Evolutionary conservation across 2,329 filamentous ascomycete species (phyloP).

Genomic region (Phyllosticta paracitricarpa): DNA sequence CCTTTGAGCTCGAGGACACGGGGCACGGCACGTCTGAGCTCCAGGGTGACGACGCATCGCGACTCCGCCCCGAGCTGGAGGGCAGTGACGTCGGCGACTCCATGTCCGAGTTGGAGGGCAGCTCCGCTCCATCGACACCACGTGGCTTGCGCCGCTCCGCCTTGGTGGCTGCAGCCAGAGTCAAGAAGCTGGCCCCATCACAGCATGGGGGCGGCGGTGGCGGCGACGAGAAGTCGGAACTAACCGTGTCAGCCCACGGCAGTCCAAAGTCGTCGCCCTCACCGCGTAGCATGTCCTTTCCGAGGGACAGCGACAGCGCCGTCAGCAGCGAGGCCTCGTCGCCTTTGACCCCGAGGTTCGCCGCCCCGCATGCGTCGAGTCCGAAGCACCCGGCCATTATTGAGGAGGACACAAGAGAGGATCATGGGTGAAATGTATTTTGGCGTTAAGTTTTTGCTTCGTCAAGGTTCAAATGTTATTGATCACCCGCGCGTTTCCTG

Average conservation of each 20-base stretch:
- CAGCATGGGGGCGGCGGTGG: background rate
- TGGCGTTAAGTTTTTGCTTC: background rate
- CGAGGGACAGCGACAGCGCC: background rate
- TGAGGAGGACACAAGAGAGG: background rate
- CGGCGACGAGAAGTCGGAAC: background rate
- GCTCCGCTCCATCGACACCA: background rate
- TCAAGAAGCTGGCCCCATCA: background rate
- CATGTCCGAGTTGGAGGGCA: constrained; percentile 1
- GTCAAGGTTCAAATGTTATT: background rate
- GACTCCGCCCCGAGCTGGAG: background rate
- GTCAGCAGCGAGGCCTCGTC: background rate
- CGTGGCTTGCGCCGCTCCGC: background rate
- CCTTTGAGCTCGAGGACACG: constrained; percentile 6
- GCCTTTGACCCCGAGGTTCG: background rate
- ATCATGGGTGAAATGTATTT: background rate
- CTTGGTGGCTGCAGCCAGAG: background rate
- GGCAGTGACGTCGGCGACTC: background rate
- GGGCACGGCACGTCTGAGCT: background rate
- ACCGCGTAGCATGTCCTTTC: background rate
- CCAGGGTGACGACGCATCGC: background rate
- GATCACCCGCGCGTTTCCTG: background rate
- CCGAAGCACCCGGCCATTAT: background rate
- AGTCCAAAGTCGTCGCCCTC: background rate
- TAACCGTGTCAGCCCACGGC: background rate
- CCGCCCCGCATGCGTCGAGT: background rate